phyloP scores from a whole-genome alignment of 1,284 basidiomycete genomes.

The Ceratobasidium sp. region DNA sequence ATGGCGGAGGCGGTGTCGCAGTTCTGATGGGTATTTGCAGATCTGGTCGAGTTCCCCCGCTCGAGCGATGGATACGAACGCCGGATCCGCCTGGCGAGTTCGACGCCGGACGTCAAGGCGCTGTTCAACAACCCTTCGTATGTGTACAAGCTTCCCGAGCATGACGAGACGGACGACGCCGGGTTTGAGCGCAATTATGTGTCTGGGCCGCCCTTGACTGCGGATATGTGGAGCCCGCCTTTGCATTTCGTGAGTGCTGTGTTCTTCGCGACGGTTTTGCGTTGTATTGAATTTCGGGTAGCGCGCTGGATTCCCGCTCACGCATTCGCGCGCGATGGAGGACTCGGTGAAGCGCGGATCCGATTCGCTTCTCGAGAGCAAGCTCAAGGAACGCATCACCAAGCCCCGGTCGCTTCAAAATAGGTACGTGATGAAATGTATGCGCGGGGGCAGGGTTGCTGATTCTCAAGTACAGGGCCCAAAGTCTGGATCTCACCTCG shows the following conservation, averaged over 20 bases:
- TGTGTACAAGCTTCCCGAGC: conserved; percentile 80
- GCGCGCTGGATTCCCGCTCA: conserved; percentile 73
- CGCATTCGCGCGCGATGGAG: conserved; percentile 73
- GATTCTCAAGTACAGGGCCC: conserved; percentile 55
- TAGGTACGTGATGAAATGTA: conserved; percentile 43
- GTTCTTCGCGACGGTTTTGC: conserved; percentile 10
- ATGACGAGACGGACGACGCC: conserved; percentile 65
- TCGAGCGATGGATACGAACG: conserved; percentile 79
- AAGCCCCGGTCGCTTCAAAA: conserved; percentile 83
- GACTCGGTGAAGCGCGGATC: conserved; percentile 87
- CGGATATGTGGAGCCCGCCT: conserved; percentile 42
- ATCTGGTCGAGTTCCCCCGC: conserved; percentile 55
- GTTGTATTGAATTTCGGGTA: conserved; percentile 52
- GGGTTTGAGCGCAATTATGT: conserved; percentile 55
- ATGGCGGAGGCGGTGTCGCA: background rate
- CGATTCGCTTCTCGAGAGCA: conserved; percentile 88
- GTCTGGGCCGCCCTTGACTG: conserved; percentile 31
- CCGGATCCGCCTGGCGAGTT: conserved; percentile 84
- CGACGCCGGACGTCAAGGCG: conserved; percentile 95
- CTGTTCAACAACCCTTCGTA: conserved; percentile 86
- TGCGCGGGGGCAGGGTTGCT: conserved; percentile 48
- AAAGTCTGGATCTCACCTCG: conserved; percentile 60
- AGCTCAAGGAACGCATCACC: conserved; percentile 80
- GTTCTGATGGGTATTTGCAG: conserved; percentile 33
- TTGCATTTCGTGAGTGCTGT: conserved; percentile 29